These are phyloP conservation scores for Suaeda aralocaspica DNA, from an alignment of 148 eudicot genomes.

Conservation along the genomic window DNA sequence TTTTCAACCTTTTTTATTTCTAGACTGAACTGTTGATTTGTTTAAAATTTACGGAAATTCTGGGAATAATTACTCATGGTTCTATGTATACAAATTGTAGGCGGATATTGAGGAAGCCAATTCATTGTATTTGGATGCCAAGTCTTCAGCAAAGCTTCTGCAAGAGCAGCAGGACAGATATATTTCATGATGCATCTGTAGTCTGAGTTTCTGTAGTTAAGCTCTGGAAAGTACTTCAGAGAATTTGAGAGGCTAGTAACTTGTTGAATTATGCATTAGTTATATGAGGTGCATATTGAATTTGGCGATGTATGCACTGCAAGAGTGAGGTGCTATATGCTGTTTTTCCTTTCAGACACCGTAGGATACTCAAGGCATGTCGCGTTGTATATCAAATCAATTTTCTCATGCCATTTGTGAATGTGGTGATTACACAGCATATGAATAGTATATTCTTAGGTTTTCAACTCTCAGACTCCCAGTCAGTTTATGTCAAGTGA, in stretches of 20 bases:
- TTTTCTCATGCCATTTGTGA: neutral
- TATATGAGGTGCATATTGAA: neutral
- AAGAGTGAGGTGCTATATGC: neutral
- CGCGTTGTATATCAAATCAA: neutral
- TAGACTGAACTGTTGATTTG: neutral
- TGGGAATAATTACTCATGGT: neutral
- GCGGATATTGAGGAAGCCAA: slow-evolving; percentile 90
- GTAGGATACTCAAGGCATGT: neutral
- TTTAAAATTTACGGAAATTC: neutral
- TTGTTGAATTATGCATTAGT: slow-evolving; percentile 5
- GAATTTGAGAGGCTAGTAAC: neutral
- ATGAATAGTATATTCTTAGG: too few species aligned
- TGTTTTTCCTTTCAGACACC: neutral
- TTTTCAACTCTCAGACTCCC: too few species aligned
- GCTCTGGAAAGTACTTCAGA: neutral
- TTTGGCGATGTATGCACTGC: neutral
- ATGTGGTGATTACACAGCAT: neutral
- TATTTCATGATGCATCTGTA: slow-evolving; percentile 46
- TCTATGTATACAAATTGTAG: slow-evolving; percentile 34
- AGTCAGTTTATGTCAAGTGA: too few species aligned
- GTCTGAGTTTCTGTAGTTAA: neutral
- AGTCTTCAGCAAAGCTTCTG: slow-evolving; percentile 90
- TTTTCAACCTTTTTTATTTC: neutral
- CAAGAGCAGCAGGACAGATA: slow-evolving; percentile 98
- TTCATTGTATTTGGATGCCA: slow-evolving; percentile 73